Conservation (phyloP, 331 rosid species). For the Telfairia occidentalis region DNA sequence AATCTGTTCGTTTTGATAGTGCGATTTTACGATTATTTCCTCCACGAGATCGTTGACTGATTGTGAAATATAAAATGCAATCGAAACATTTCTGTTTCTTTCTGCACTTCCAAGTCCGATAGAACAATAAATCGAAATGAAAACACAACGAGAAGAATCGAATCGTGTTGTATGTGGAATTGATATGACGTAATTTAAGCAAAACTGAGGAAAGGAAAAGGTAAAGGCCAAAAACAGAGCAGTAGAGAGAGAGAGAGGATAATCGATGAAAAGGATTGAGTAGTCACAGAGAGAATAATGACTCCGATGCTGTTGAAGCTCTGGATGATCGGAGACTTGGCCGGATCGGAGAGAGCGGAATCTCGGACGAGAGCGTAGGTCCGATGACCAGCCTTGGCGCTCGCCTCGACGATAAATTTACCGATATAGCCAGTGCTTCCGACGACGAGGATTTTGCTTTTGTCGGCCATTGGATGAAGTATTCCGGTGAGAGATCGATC, state of each 20-base stretch:
- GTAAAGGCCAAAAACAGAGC: background rate
- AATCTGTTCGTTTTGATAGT: too few relatives aligned
- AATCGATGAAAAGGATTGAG: background rate
- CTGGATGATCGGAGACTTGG: background rate
- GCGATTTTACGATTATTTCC: too few relatives aligned
- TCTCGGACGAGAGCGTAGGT: conserved; percentile 7
- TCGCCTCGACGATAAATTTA: conserved; percentile 2
- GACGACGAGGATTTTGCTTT: background rate
- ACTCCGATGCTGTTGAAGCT: background rate
- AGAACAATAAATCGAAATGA: background rate
- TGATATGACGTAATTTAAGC: background rate
- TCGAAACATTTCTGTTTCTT: background rate
- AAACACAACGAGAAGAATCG: background rate
- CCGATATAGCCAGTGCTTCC: conserved; percentile 8
- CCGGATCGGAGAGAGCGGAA: conserved; percentile 4
- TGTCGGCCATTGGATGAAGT: background rate
- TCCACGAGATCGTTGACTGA: too few relatives aligned
- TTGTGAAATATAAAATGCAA: too few relatives aligned
- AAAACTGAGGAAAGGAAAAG: background rate
- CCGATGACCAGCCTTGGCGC: background rate
- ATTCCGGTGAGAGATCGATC: background rate
- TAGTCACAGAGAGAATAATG: background rate
- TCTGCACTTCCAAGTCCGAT: background rate
- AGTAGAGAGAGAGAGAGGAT: background rate
- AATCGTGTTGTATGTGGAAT: background rate